Percentiles rank a stretch among this genome's conserved stretches.
Conservation (phyloP, 805 yeast genomes). For the Saccharomycopsis lassenensis region DNA sequence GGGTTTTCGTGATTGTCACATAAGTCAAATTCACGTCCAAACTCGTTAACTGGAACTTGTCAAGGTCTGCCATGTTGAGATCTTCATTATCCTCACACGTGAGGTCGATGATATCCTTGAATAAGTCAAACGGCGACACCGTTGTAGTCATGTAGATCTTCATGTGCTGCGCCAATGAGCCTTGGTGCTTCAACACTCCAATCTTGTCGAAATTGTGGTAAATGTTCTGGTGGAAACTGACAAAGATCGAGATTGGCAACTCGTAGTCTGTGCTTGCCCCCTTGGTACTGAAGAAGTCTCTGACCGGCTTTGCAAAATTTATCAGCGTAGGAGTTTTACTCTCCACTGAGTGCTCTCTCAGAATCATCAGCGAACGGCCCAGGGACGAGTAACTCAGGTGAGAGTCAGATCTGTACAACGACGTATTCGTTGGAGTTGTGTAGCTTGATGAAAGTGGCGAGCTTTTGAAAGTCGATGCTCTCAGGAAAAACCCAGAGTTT, state of each 20-base stretch:
- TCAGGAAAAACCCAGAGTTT: no score
- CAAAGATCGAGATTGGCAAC: conserved; percentile 5
- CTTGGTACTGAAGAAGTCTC: not conserved
- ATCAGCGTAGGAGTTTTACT: no score
- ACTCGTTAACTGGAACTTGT: conserved; percentile 4
- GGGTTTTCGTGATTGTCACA: not conserved
- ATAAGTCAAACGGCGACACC: conserved; percentile 8
- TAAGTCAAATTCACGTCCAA: not conserved
- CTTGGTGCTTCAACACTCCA: conserved; percentile 10
- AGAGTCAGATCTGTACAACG: no score
- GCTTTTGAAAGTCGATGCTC: no score
- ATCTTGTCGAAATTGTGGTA: conserved; percentile 7
- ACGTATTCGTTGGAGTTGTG: no score
- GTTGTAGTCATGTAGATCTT: conserved; percentile 5
- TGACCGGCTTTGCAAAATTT: no score
- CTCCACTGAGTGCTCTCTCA: no score
- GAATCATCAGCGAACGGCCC: not conserved
- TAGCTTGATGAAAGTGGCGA: no score
- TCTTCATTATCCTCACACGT: conserved; percentile 1
- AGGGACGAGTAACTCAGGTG: no score
- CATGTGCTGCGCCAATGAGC: conserved; percentile 9
- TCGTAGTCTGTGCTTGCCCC: not conserved
- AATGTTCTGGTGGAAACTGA: conserved; percentile 9
- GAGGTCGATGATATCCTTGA: conserved; percentile 12
- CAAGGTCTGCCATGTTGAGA: not conserved